Base-by-base conservation (phyloP, 1,284 basidiomycete species). In the Puccinia polysora region DNA sequence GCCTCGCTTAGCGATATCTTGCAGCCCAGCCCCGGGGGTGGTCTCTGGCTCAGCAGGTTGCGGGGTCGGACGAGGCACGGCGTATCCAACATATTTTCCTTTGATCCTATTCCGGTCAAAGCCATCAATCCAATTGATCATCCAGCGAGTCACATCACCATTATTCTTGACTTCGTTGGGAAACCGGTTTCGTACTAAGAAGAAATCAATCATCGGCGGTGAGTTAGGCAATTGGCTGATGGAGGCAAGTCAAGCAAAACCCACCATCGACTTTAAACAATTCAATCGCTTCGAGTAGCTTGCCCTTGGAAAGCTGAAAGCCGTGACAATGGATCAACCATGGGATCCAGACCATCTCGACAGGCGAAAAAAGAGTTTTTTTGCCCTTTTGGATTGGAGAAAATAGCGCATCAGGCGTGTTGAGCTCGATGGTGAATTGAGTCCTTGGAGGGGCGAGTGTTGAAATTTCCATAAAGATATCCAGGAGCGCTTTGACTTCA, bases 281-380 rank as follows among this genome's bases (percentile, higher is more conserved):
- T 50, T 73, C 62, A 34, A 73, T 49, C 50, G 65, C 34, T 34
- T 73, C 70, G 34, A 73, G 23, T 18, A 73, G 28, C 18, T 56
- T 45, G 2, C 52, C 43, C 18, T 36, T 73, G 15, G 70, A 49
- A 12, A 73, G 23, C 7, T 58, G 20, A 56, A 40, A 40, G 36
- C 52, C 36, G 32, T 73, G 53, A 30, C 40, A 18, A 34, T 32
- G n/a, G 18, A 73, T 73, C 38, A 73, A 18, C 23, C 65, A 64
- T 49, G 70, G 70, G 28, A 73, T 73, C 70, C 62, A 65, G 40
- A 64, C 56, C 60, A 73, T 64, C 43, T 73, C 70, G 10, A 73
- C 59, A 2, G 70, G 70, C 25, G 70, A 49, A 25, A 73, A 52
- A 52, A 65, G 64, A 4, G 70, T 40, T 50, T 34, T 73, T 25